phyloP scores from a whole-genome alignment of 306 rosid genomes.

The Cicer bijugum region DNA sequence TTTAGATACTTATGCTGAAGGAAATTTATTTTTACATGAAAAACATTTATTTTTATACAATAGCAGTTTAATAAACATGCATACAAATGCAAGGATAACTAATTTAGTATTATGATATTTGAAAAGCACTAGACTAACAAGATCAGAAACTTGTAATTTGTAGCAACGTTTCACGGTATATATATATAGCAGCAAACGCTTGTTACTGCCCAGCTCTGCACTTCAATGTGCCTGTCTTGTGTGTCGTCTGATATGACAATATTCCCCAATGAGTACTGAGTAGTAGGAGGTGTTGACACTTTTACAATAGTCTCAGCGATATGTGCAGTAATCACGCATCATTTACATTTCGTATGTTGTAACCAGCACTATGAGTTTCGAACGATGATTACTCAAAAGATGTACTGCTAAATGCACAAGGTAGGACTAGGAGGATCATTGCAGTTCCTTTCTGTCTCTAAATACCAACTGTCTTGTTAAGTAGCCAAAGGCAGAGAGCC shows the following conservation, averaged over 20 bases:
- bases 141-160: neutral
- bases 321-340: neutral
- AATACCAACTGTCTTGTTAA: conserved; percentile 77
- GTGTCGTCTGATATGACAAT: conserved; percentile 26
- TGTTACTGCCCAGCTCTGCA: neutral
- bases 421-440: conserved; percentile 20
- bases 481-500: conserved; percentile 86
- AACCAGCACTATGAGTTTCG: neutral
- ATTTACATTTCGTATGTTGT: conserved; percentile 16
- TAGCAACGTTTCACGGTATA: neutral
- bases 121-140: neutral
- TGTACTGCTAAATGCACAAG: neutral
- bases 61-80: conserved; percentile 1
- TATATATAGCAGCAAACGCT: neutral
- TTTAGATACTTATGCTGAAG: neutral
- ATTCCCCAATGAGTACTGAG: neutral
- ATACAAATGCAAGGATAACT: neutral
- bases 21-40: neutral
- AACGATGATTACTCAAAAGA: neutral
- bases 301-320: conserved; percentile 11
- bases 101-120: neutral
- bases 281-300: conserved; percentile 5
- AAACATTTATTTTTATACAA: conserved; percentile 1
- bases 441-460: conserved; percentile 38
- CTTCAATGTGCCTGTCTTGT: neutral